Evolutionary conservation across 2,329 filamentous ascomycete genomes (phyloP).

Genomic region (Chrysoporthe deuterocubensis): DNA sequence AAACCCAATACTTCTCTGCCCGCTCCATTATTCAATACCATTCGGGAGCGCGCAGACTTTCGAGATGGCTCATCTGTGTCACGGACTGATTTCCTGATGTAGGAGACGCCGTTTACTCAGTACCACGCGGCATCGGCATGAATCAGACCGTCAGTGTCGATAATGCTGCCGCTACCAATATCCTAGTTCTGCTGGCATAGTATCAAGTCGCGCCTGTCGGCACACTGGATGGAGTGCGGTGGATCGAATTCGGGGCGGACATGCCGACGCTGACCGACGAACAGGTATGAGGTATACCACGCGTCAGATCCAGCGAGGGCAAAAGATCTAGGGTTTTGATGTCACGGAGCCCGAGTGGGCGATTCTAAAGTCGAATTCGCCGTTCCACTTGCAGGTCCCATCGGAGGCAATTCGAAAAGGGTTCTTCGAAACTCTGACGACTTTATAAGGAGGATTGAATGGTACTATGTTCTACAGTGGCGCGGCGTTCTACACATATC

Average conservation of each 20-base stretch:
- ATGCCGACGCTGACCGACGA: neutral
- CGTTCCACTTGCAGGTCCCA: neutral
- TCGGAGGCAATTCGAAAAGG: neutral
- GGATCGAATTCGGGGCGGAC: neutral
- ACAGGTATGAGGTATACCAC: neutral
- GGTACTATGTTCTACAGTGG: neutral
- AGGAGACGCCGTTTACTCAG: neutral
- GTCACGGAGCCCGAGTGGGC: neutral
- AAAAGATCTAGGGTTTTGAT: neutral
- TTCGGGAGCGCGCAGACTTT: neutral
- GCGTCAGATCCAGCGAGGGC: neutral
- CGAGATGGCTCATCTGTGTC: neutral
- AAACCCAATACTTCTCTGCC: neutral
- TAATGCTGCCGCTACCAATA: neutral
- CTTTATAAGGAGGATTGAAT: neutral
- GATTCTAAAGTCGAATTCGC: neutral
- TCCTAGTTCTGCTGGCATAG: neutral
- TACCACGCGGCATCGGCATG: neutral
- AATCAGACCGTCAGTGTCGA: neutral
- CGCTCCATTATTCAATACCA: neutral
- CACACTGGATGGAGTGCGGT: neutral
- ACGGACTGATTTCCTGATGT: neutral
- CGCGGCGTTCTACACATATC: neutral
- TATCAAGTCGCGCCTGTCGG: neutral
- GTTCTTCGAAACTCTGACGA: neutral